Percentiles rank a stretch among this genome's conserved stretches.
phyloP scores from a whole-genome alignment of 2,329 filamentous ascomycete genomes.

The Microdochium nivale region DNA sequence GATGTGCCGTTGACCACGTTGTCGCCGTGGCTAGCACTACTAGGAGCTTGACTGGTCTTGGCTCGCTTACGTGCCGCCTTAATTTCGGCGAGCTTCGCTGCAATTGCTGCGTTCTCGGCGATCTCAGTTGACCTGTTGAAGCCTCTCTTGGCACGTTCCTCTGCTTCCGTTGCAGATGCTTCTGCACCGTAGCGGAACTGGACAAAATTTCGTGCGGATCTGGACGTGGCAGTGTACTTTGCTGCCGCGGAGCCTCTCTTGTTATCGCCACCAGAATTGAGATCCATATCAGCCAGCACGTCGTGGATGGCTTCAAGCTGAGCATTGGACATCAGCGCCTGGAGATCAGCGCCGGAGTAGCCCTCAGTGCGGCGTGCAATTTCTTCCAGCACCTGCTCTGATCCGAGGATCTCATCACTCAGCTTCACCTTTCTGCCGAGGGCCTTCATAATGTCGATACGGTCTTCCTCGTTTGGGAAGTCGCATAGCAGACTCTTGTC shows the following conservation, averaged over 20 bases:
- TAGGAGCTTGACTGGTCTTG: constrained; percentile 23
- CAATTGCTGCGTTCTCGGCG: constrained; percentile 71
- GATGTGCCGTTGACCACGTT: constrained; percentile 27
- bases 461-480: constrained; percentile 71
- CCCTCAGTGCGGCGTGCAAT: constrained; percentile 76
- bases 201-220: constrained; percentile 50
- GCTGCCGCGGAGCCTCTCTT: constrained; percentile 26
- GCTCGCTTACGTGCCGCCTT: constrained; percentile 57
- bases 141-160: constrained; percentile 28
- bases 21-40: constrained; percentile 14
- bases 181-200: constrained; percentile 76
- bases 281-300: constrained; percentile 57
- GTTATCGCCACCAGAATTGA: constrained; percentile 12
- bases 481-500: constrained; percentile 93
- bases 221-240: constrained; percentile 16
- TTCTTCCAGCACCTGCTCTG: constrained; percentile 52
- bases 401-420: constrained; percentile 52
- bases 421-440: constrained; percentile 77
- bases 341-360: constrained; percentile 88
- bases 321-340: constrained; percentile 91
- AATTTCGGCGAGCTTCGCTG: constrained; percentile 73
- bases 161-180: constrained; percentile 33
- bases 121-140: constrained; percentile 46
- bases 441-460: constrained; percentile 79
- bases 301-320: constrained; percentile 97